Evolutionary conservation across 2,329 filamentous ascomycete species (phyloP), one percentile per base, ranked within the genome.

Genomic region (Arthrobotrys sinensis): DNA sequence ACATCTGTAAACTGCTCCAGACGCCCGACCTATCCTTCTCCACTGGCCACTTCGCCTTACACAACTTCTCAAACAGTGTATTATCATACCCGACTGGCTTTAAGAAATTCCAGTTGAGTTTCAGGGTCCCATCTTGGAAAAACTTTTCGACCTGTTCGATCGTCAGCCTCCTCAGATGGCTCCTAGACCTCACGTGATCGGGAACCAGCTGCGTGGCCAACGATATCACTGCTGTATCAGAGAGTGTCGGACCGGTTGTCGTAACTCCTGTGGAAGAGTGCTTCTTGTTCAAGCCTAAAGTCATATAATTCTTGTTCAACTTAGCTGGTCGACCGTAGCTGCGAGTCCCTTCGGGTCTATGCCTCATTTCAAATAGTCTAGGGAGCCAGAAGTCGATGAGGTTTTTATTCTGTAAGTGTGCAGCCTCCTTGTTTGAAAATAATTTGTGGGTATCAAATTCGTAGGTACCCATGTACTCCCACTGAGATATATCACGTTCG

Each of bases 381-480:
- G 55, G 16, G 8, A 70, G 24, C 72, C 72, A 77, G 48, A 64
- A 77, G 6, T 60, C 48, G 10, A 70, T 52, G 1, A 77, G n/a
- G n/a, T 21, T n/a, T 6, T 62, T 32, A 11, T 60, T 40, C 6
- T 55, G 46, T 14, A 77, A 10, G 8, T 43, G 14, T n/a, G 16
- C 24, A 5, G 57, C 38, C 24, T 77, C 72, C n/a, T 66, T 77
- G 5, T 53, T 32, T 1, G 65, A 65, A 10, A 77, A 45, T 2
- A 16, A 6, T 19, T 65, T 70, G 11, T 16, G n/a, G 2, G 28
- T 57, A 40, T 69, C 55, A 28, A 77, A 77, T 24, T 66, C 10
- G 21, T 77, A 77, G 16, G 32, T 66, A 4, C 72, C 72, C 65
- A 77, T 77, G 19, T 77, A 77, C 32, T 70, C 72, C 57, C 66